These are phyloP conservation scores for Ophiostoma himal-ulmi DNA, from an alignment of 2,329 filamentous ascomycete species.

Conservation along the genomic window DNA sequence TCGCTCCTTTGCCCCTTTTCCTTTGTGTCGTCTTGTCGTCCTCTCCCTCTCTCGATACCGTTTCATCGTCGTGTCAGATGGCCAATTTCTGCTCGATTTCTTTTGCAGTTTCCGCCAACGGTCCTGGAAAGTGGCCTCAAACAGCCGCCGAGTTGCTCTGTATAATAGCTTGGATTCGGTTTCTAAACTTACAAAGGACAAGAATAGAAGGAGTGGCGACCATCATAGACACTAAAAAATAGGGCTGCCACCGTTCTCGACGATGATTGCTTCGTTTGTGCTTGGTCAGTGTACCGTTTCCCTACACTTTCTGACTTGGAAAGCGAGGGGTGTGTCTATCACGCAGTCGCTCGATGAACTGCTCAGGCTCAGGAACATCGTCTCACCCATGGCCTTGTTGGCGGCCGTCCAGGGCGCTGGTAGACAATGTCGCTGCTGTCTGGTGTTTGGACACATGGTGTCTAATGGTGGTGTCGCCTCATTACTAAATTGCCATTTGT, in stretches of 20 bases:
- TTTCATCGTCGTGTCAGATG: slow-evolving; percentile 9
- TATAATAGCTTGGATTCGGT: neutral
- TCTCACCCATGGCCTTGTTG: neutral
- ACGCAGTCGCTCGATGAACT: neutral
- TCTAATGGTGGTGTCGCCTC: neutral
- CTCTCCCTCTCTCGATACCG: neutral
- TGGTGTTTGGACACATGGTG: neutral
- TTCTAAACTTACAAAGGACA: neutral
- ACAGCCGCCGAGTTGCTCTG: neutral
- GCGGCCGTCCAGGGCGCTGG: neutral
- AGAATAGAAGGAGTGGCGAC: neutral
- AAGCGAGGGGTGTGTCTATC: slow-evolving; percentile 3
- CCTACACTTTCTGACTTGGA: no score
- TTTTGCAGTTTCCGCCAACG: no score
- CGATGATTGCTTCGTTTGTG: neutral
- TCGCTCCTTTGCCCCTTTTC: neutral
- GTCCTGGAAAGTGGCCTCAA: neutral
- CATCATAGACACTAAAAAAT: no score
- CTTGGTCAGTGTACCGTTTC: neutral
- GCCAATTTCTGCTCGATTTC: no score
- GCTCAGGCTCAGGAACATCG: neutral
- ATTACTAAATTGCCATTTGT: neutral
- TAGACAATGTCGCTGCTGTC: neutral
- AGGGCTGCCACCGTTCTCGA: slow-evolving; percentile 8
- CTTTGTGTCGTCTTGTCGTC: no score